Evolutionary conservation across 306 rosid species (phyloP).

Genomic region (Cucurbita argyrosperma): DNA sequence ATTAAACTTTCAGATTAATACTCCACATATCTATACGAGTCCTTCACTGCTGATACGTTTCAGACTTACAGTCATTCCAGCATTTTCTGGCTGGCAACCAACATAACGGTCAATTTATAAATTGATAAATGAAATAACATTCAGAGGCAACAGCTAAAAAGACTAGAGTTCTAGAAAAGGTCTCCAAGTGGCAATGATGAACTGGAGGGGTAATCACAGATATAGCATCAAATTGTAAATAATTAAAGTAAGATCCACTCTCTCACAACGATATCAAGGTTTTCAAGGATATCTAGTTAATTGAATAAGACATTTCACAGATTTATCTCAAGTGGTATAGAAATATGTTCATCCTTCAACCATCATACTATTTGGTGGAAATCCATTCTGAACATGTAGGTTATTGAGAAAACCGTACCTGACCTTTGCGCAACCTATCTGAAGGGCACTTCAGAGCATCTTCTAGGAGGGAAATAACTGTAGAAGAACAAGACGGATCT

Average conservation of each 20-base stretch:
- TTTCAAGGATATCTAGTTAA: background rate
- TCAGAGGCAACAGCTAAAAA: background rate
- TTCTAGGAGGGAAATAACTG: constrained; percentile 71
- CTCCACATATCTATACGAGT: background rate
- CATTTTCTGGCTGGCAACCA: background rate
- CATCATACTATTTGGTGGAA: background rate
- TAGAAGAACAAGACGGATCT: constrained; percentile 55
- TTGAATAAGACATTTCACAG: background rate
- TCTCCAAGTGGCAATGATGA: background rate
- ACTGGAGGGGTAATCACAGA: background rate
- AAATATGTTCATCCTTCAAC: background rate
- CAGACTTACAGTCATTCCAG: background rate
- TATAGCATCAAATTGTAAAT: background rate
- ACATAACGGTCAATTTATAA: background rate
- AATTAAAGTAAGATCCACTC: background rate
- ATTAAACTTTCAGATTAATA: background rate
- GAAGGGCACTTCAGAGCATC: constrained; percentile 90
- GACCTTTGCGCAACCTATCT: constrained; percentile 90
- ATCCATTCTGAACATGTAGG: background rate
- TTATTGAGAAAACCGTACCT: constrained; percentile 37
- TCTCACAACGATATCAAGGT: background rate
- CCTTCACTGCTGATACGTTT: background rate
- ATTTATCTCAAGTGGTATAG: background rate
- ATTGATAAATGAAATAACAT: background rate
- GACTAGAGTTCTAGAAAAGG: background rate